Base-by-base conservation (phyloP, 257 asterid genomes). In the Euphrasia confusa region DNA sequence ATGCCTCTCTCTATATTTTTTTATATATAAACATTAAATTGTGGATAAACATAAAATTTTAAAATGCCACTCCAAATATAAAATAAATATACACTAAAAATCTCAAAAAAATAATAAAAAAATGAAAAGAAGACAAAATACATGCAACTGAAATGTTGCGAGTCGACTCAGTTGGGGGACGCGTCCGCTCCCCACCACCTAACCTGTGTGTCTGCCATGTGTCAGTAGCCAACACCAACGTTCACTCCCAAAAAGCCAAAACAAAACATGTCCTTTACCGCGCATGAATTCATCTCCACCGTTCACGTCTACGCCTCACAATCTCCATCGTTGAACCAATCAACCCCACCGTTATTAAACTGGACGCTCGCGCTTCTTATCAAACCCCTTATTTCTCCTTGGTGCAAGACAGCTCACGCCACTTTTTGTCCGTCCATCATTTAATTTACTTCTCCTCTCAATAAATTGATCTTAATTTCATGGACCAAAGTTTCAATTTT, bases 81-180 rank as follows among this genome's bases (percentile, higher is more conserved):
- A 17, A 17, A 52, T 17, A 49, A 49, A 10, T 28, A 28, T 28
- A 28, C 32, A 28, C 2, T 28, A 1, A 28, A 28, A 28, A 5
- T 30, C 4, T 0, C 2, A 35, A 12, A 11, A 5, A 12, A 45
- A 44, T 0, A 1, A 50, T 50, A 52, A 5, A 50, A 5, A 17
- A 12, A 32, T 58, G 61, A 52, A 64, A 64, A 64, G 40, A 13
- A 47, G 59, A 67, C 64, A 67, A 67, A 61, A 52, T 15, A 53
- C 17, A 14, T 54, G 30, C 14, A 10, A 44, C 50, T 18, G 6
- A 40, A 42, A 28, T 40, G 32, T 49, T 10, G 30, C 35, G 66
- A 58, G 72, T 18, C 72, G 72, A 56, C 61, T 33, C 52, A 39
- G 64, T 26, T 5, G 55, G 64, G 10, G 10, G 35, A 54, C 59